Evolutionary conservation across 306 rosid genomes (phyloP).

Genomic region (Casuarina cunninghamiana): DNA sequence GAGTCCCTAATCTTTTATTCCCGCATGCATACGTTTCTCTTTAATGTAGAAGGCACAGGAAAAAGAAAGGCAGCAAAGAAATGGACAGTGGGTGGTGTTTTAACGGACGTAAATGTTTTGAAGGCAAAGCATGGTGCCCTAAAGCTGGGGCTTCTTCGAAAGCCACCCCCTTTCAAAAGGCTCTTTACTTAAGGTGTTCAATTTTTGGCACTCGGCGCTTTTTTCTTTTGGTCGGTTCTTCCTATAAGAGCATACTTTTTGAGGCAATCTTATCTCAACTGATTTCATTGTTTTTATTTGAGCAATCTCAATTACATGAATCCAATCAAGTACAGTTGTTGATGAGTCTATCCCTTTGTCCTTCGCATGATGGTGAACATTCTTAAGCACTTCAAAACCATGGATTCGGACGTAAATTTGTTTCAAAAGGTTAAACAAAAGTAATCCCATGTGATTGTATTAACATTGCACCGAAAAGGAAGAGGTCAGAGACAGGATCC

Average conservation of each 20-base stretch:
- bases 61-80: constrained; percentile 29
- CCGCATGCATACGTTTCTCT: constrained; percentile 81
- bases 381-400: too few relatives aligned
- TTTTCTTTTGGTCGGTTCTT: constrained; percentile 54
- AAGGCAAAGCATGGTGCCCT: constrained; percentile 47
- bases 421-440: too few relatives aligned
- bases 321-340: too few relatives aligned
- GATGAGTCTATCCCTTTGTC: too few relatives aligned
- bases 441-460: not conserved
- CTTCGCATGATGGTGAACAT: too few relatives aligned
- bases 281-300: too few relatives aligned
- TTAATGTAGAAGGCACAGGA: constrained; percentile 51
- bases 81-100: constrained; percentile 12
- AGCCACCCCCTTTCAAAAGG: constrained; percentile 12
- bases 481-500: not conserved
- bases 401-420: too few relatives aligned
- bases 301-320: too few relatives aligned
- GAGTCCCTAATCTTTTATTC: constrained; percentile 54
- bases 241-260: not conserved
- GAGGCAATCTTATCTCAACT: too few relatives aligned
- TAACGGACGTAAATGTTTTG: constrained; percentile 19
- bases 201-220: constrained; percentile 41
- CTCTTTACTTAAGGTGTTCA: constrained; percentile 38
- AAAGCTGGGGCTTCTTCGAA: constrained; percentile 9
- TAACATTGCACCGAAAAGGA: constrained; percentile 1